phyloP scores from a whole-genome alignment of 805 yeast species.

The Myxozyma melibiosi region DNA sequence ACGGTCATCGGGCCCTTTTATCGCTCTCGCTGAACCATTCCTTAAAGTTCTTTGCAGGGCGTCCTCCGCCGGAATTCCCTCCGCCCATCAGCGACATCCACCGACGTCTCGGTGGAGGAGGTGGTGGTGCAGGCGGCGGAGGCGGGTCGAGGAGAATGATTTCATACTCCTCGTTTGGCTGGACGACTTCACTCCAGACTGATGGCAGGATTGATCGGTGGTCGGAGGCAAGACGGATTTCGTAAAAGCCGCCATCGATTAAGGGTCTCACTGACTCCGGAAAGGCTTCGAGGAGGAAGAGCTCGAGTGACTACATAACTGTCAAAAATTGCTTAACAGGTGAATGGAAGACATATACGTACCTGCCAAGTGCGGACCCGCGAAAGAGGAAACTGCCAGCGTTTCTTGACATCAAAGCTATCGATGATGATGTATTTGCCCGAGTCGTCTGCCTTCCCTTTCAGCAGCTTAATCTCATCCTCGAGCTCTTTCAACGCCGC shows the following conservation, averaged over 20 bases:
- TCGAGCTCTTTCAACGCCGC: slow-evolving; percentile 6
- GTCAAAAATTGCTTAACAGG: background rate
- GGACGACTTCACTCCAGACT: slow-evolving; percentile 25
- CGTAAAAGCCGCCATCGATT: slow-evolving; percentile 13
- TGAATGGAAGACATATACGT: background rate
- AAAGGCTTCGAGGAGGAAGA: slow-evolving; percentile 4
- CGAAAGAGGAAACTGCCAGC: slow-evolving; percentile 24
- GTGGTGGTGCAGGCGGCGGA: background rate
- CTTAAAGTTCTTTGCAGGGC: background rate
- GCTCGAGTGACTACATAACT: background rate
- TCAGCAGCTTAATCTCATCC: slow-evolving; percentile 11
- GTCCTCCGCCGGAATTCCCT: background rate
- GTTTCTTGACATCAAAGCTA: slow-evolving; percentile 10
- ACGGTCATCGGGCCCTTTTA: background rate
- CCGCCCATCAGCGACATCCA: background rate
- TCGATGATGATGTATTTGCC: slow-evolving; percentile 6
- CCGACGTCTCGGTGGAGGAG: background rate
- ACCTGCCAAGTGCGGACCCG: slow-evolving; percentile 19
- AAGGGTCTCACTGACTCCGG: background rate
- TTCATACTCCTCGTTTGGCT: slow-evolving; percentile 19
- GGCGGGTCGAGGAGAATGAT: slow-evolving; percentile 14
- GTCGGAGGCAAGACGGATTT: slow-evolving; percentile 17
- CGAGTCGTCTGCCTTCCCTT: background rate
- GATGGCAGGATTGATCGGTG: slow-evolving; percentile 10
- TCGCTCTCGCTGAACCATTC: slow-evolving; percentile 20